Base-by-base conservation (phyloP, 768 basidiomycete species). In the Galerina marginata region DNA sequence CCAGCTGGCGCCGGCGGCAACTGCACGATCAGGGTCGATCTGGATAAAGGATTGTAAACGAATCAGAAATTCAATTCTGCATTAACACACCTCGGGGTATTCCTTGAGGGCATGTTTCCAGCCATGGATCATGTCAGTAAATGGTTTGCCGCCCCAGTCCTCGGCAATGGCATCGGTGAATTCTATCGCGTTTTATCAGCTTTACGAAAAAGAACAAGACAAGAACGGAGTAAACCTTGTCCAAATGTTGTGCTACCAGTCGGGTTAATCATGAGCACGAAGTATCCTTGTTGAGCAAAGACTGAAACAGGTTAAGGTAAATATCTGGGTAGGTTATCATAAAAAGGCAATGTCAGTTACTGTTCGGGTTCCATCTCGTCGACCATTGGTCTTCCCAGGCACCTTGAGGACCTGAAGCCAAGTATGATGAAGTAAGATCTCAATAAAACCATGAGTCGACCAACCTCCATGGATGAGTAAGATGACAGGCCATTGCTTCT, bases 181-280 rank as follows among this genome's bases (percentile, higher is more conserved):
- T 29, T 87, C 92, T 93, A 60, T 33, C 14, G 44, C 12, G 51
- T 14, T 25, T 12, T 37, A 20, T 53, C 14, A 9, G 16, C 15
- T 53, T 6, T 42, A 38, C 10, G 11, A 42, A 7, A 44, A 36
- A 59, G 33, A 43, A n/a, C 15, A 20, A 20, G 20, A 20, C 29
- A 40, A 25, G 16, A 48, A 45, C 44, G 9, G 12, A 16, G 14
- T 63, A 25, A 67, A 88, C 92, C 81, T 83, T 96, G 95, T 3
- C 95, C 95, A 66, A 95, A 97, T 0, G 92, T 89, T 3, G 96
- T 98, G 29, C 90, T 92, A 9, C 96, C 96, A 0, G 95, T 96
- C 2, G 96, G 96, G 71, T 99, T 98, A 67, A 97, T 89, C 33
- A 89, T 81, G 42, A 97, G 82, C 10, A 87, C 85, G 66, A 96